Conservation (phyloP, 106 monocot species). For the Dactylorhiza incarnata region DNA sequence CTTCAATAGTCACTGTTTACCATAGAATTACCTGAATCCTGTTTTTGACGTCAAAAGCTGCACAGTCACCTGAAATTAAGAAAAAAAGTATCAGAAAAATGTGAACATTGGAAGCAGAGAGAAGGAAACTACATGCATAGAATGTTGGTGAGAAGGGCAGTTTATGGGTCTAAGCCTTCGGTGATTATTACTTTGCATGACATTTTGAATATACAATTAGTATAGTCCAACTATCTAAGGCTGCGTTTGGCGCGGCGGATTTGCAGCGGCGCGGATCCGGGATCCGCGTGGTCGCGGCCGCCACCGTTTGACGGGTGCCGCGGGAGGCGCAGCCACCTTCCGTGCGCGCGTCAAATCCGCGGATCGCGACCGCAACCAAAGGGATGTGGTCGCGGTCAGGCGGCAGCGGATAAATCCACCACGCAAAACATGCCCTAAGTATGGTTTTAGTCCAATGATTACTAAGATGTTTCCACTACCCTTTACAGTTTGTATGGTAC, state of each 20-base stretch:
- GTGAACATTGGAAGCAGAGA: conserved; percentile 4
- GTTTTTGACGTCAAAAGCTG: conserved; percentile 97
- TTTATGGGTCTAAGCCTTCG: background rate
- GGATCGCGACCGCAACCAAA: no score
- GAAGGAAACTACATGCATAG: conserved; percentile 1
- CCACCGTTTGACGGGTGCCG: no score
- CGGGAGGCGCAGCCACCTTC: no score
- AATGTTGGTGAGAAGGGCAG: background rate
- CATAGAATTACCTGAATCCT: conserved; percentile 81
- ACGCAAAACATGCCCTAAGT: no score
- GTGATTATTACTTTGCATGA: background rate
- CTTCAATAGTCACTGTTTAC: background rate
- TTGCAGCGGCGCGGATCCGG: no score
- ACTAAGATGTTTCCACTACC: background rate
- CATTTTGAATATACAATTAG: background rate
- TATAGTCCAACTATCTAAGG: no score
- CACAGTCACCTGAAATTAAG: conserved; percentile 57
- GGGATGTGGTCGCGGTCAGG: no score
- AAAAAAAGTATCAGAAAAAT: conserved; percentile 1
- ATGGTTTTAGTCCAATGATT: background rate
- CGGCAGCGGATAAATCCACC: no score
- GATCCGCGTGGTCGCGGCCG: no score
- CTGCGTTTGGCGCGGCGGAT: no score
- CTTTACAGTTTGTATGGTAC: background rate
- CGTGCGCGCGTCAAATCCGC: no score